Percentiles rank a stretch among this genome's conserved stretches.
These are phyloP conservation scores for Schizosaccharomyces versatilis DNA, from an alignment of 1,139 yeast species.

Conservation along the genomic window DNA sequence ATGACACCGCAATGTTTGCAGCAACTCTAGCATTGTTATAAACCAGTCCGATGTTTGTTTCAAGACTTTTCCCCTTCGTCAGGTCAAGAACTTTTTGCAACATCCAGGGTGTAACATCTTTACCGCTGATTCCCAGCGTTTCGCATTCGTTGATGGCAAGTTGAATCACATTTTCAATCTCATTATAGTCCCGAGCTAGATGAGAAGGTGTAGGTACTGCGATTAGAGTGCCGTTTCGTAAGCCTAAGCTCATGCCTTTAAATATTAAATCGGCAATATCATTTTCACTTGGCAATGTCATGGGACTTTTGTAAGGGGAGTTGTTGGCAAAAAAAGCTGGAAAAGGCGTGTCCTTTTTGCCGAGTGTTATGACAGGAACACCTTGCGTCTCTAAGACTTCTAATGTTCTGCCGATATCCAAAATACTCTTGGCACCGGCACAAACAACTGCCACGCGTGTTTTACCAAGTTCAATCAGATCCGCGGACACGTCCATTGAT, in stretches of 20 bases:
- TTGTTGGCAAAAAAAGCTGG: slow-evolving; percentile 72
- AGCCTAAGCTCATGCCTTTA: slow-evolving; percentile 30
- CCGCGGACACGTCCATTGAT: slow-evolving; percentile 71
- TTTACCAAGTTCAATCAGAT: slow-evolving; percentile 58
- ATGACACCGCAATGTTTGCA: slow-evolving; percentile 38
- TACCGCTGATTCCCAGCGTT: slow-evolving; percentile 37
- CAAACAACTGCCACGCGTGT: slow-evolving; percentile 79
- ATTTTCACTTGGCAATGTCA: neutral
- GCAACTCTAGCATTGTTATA: slow-evolving; percentile 54
- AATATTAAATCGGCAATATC: slow-evolving; percentile 12
- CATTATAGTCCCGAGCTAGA: slow-evolving; percentile 33
- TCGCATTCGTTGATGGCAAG: slow-evolving; percentile 39
- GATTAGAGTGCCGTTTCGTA: slow-evolving; percentile 48
- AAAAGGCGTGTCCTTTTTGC: slow-evolving; percentile 26
- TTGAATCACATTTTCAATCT: slow-evolving; percentile 35
- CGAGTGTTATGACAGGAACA: slow-evolving; percentile 29
- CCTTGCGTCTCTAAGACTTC: slow-evolving; percentile 83
- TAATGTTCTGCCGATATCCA: slow-evolving; percentile 61
- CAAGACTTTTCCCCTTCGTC: slow-evolving; percentile 49
- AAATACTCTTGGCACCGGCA: slow-evolving; percentile 72
- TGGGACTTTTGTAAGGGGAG: slow-evolving; percentile 39
- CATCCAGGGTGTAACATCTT: slow-evolving; percentile 58
- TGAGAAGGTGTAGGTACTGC: slow-evolving; percentile 65
- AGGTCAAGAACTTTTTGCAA: slow-evolving; percentile 39
- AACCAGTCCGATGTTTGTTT: slow-evolving; percentile 54